Conservation (phyloP, 352 stramenopile species). For the Aphanomyces cochlioides region DNA sequence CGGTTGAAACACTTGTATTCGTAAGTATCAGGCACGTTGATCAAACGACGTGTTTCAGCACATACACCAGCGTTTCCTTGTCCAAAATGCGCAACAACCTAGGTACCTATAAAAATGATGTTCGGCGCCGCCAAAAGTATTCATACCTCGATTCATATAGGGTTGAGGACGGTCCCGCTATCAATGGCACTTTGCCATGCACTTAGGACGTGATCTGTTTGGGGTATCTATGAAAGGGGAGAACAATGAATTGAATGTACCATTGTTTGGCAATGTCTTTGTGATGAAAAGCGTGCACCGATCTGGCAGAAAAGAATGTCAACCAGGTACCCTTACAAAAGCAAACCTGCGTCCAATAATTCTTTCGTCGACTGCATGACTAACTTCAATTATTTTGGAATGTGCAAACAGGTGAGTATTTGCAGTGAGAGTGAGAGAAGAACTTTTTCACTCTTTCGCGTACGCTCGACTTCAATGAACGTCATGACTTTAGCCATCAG, state of each 20-base stretch:
- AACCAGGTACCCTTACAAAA: neutral
- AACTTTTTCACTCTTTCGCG: conserved; percentile 78
- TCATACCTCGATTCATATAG: neutral
- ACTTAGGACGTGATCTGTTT: conserved; percentile 21
- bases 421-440: conserved; percentile 64
- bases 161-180: conserved; percentile 7
- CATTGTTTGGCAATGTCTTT: conserved; percentile 34
- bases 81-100: conserved; percentile 47
- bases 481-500: conserved; percentile 66
- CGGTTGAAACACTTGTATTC: conserved; percentile 71
- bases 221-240: neutral
- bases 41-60: conserved; percentile 52
- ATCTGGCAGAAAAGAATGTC: conserved; percentile 29
- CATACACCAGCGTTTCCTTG: conserved; percentile 70
- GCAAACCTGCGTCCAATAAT: conserved; percentile 49
- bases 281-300: conserved; percentile 73
- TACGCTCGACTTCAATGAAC: conserved; percentile 75
- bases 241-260: neutral
- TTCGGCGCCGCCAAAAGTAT: neutral
- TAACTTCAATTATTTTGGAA: conserved; percentile 68
- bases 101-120: neutral
- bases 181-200: conserved; percentile 24
- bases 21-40: conserved; percentile 75
- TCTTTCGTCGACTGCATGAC: conserved; percentile 74
- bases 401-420: conserved; percentile 77